These are phyloP conservation scores for Rosa persica DNA, from an alignment of 306 rosid genomes.

Conservation along the genomic window DNA sequence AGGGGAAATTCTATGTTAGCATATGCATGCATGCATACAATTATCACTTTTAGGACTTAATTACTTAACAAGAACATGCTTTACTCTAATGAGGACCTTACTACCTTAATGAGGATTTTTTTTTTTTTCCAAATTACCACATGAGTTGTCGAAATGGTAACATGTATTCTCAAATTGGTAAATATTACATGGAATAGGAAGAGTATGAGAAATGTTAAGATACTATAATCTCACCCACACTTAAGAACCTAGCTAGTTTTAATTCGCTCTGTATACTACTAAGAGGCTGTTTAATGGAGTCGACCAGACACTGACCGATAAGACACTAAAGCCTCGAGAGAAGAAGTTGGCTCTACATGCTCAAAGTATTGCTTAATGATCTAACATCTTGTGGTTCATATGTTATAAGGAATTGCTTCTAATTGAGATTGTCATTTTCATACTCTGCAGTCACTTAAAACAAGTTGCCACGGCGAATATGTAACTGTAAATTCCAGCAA, in stretches of 20 bases:
- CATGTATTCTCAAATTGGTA: background rate
- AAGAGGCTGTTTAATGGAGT: too few species aligned
- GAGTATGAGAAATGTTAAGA: background rate
- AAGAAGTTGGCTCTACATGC: too few species aligned
- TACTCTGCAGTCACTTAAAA: constrained; percentile 11
- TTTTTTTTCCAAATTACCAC: background rate
- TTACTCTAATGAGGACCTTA: background rate
- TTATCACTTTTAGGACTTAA: background rate
- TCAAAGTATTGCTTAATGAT: background rate
- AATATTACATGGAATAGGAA: background rate
- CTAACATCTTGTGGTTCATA: background rate
- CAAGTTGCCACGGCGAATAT: constrained; percentile 21
- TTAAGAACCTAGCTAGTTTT: too few species aligned
- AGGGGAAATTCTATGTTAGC: background rate
- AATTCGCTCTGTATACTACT: too few species aligned
- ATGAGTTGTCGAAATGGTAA: background rate
- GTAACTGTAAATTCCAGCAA: constrained; percentile 20
- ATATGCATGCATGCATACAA: background rate
- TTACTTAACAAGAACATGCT: background rate
- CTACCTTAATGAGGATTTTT: too few species aligned
- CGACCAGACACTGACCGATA: too few species aligned
- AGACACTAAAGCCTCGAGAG: too few species aligned
- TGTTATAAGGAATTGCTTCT: background rate
- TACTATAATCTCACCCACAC: too few species aligned
- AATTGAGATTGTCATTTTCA: background rate